These are phyloP conservation scores for Aegilops bicornis DNA, from an alignment of 176 grass and related monocot genomes.

Conservation along the genomic window DNA sequence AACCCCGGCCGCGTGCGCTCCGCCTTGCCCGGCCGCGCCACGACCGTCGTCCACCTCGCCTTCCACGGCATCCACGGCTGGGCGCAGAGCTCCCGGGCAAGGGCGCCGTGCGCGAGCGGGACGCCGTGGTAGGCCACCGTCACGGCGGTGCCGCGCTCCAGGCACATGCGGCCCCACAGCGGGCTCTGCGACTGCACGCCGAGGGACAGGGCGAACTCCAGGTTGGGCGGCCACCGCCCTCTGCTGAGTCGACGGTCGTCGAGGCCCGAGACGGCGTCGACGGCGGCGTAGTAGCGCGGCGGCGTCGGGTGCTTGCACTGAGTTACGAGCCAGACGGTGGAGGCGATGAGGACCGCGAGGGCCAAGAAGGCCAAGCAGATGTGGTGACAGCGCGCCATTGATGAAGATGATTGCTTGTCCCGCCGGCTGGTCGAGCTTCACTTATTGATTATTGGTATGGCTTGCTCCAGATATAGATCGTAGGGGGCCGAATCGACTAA, in stretches of 20 bases:
- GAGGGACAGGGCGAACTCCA: not conserved
- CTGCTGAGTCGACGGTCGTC: not conserved
- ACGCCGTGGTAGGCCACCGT: not conserved
- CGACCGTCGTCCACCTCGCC: not conserved
- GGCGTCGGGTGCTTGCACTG: not conserved
- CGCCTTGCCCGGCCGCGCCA: not conserved
- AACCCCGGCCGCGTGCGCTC: not conserved
- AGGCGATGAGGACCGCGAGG: no score
- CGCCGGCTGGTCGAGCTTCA: no score
- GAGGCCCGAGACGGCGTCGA: not conserved
- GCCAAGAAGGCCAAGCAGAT: no score
- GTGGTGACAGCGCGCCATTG: no score
- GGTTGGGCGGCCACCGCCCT: not conserved
- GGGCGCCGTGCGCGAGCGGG: not conserved
- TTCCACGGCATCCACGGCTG: fast-evolving
- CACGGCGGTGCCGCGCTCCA: not conserved
- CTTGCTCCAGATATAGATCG: no score
- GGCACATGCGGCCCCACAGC: not conserved
- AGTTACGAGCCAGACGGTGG: not conserved
- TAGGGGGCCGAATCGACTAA: no score
- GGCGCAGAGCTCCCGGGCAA: not conserved
- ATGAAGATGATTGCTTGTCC: no score
- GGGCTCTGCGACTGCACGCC: not conserved
- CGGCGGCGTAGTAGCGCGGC: not conserved
- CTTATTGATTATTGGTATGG: no score